Evolutionary conservation across 345 rosid genomes (phyloP).

Genomic region (Kernera saxatilis): DNA sequence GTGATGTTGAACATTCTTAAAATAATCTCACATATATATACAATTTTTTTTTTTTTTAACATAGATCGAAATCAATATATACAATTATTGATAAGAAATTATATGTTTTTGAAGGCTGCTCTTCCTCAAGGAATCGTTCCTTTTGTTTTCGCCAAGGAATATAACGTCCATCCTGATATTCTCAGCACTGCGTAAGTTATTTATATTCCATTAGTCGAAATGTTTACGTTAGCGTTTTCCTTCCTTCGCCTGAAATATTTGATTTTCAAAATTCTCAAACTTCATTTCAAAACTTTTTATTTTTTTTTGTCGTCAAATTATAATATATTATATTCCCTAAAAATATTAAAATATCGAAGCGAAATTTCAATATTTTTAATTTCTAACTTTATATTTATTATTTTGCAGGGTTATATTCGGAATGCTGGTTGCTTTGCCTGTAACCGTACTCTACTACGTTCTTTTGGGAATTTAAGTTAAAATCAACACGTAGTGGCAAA

Average conservation of each 20-base stretch:
- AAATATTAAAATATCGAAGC: background rate
- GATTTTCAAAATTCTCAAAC: background rate
- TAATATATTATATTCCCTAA: background rate
- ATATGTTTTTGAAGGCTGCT: slow-evolving; percentile 51
- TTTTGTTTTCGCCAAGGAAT: slow-evolving; percentile 67
- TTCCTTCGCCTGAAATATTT: background rate
- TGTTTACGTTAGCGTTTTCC: background rate
- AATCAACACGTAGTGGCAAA: background rate
- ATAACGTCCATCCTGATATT: slow-evolving; percentile 61
- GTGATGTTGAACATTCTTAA: background rate
- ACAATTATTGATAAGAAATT: background rate
- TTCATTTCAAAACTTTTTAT: background rate
- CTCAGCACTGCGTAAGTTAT: slow-evolving; percentile 68
- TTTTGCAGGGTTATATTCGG: slow-evolving; percentile 43
- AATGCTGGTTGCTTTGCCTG: slow-evolving; percentile 47
- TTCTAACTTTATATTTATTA: background rate
- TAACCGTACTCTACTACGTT: slow-evolving; percentile 39
- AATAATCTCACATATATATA: background rate
- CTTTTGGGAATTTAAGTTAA: slow-evolving; percentile 35
- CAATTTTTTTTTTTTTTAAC: background rate
- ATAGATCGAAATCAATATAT: background rate
- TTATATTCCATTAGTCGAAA: background rate
- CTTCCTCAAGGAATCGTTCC: slow-evolving; percentile 70
- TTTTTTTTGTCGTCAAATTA: background rate
- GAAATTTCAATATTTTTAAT: background rate